phyloP scores from a whole-genome alignment of 176 grass and related monocot genomes.

The Cenchrus fungigraminus region DNA sequence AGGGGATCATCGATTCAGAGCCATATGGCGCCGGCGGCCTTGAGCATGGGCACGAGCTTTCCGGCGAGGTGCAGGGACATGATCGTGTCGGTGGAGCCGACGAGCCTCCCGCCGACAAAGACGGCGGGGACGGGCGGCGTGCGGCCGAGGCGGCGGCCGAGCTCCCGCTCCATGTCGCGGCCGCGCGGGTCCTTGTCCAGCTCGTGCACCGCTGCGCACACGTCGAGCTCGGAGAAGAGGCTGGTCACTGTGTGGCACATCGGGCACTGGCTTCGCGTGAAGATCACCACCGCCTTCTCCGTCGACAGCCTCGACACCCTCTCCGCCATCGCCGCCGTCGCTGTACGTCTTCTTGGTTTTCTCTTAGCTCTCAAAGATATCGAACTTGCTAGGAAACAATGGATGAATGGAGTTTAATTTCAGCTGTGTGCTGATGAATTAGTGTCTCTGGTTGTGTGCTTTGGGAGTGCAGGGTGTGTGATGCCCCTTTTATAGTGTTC shows the following conservation, averaged over 20 bases:
- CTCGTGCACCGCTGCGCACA: constrained; percentile 57
- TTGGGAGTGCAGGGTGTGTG: constrained; percentile 6
- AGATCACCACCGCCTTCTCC: constrained; percentile 65
- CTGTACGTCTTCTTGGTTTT: background rate
- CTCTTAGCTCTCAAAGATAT: too few relatives aligned
- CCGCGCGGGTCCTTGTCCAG: constrained; percentile 64
- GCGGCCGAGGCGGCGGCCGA: constrained; percentile 49
- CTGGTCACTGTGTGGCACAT: constrained; percentile 68
- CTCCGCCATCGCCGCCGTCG: constrained; percentile 24
- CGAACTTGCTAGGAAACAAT: background rate
- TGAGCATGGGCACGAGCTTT: constrained; percentile 66
- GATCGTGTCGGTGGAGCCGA: constrained; percentile 66
- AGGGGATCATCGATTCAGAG: constrained; percentile 19
- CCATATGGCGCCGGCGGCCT: constrained; percentile 61
- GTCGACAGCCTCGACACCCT: constrained; percentile 55
- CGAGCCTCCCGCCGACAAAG: constrained; percentile 63
- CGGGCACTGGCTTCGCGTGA: constrained; percentile 51
- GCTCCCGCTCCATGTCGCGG: constrained; percentile 61
- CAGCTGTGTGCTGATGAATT: background rate
- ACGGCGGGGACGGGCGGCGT: constrained; percentile 52
- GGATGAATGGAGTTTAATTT: background rate
- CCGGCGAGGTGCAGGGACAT: constrained; percentile 66
- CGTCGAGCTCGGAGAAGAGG: constrained; percentile 61
- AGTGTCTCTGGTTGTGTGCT: constrained; percentile 14
- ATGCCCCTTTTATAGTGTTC: constrained; percentile 33